phyloP scores from a whole-genome alignment of 2,329 filamentous ascomycete genomes.

The Hysterium pulicare region DNA sequence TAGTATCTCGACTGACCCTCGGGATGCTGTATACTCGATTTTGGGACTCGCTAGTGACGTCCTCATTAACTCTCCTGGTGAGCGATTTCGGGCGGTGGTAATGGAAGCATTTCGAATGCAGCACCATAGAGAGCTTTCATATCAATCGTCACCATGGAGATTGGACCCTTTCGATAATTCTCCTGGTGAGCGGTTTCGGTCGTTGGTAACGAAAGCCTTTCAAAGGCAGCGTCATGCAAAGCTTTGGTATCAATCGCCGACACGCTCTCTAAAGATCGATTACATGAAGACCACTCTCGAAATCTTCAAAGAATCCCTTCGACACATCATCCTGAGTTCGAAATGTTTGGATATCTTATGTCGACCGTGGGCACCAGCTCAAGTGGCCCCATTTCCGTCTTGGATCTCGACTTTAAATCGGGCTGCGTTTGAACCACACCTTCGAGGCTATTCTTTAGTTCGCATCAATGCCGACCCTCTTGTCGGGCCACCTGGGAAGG shows the following conservation, averaged over 20 bases:
- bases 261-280: background rate
- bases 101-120: too few species aligned
- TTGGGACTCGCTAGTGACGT: conserved; percentile 5
- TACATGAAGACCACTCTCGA: conserved; percentile 4
- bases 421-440: conserved; percentile 1
- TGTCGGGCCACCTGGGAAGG: conserved; percentile 1
- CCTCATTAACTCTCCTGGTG: too few species aligned
- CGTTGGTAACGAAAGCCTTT: too few species aligned
- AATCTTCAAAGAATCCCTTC: conserved; percentile 7
- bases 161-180: too few species aligned
- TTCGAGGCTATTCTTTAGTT: background rate
- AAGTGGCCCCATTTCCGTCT: conserved; percentile 4
- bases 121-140: too few species aligned
- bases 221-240: too few species aligned
- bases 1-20: conserved; percentile 2
- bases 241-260: background rate
- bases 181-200: too few species aligned
- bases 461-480: conserved; percentile 9
- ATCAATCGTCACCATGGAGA: too few species aligned
- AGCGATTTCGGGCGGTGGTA: too few species aligned
- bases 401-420: conserved; percentile 6
- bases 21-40: conserved; percentile 5
- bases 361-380: conserved; percentile 9
- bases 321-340: conserved; percentile 2
- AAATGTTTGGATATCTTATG: conserved; percentile 10